These are phyloP conservation scores for Dothiorella sarmentorum DNA, from an alignment of 2,329 filamentous ascomycete genomes.

Conservation along the genomic window DNA sequence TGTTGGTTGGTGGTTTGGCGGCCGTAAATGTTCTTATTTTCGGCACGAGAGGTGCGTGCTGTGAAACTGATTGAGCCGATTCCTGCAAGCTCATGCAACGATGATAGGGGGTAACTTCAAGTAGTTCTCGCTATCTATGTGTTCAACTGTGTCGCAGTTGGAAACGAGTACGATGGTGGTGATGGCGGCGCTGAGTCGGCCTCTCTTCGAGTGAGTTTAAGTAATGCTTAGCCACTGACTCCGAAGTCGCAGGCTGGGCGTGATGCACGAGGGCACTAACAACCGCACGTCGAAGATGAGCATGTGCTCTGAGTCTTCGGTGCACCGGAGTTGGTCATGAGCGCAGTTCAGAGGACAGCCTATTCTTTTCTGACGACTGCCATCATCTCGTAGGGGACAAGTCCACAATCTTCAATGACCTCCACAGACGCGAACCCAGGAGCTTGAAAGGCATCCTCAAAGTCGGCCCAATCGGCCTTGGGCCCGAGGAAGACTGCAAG, in stretches of 20 bases:
- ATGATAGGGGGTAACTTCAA: not conserved
- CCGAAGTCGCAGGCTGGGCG: not conserved
- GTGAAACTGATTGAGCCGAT: not conserved
- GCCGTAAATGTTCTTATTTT: not conserved
- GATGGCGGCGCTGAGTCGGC: not conserved
- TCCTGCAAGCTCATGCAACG: not conserved
- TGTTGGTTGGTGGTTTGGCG: not conserved
- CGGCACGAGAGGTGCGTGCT: not conserved
- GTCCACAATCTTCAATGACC: conserved; percentile 27
- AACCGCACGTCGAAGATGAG: too few relatives aligned
- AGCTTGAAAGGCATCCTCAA: conserved; percentile 25
- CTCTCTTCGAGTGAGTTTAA: not conserved
- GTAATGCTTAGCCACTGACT: not conserved
- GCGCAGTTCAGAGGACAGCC: not conserved
- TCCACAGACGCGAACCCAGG: conserved; percentile 23
- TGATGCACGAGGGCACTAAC: too few relatives aligned
- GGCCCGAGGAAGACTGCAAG: conserved; percentile 44
- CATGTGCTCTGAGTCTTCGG: not conserved
- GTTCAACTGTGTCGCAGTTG: not conserved
- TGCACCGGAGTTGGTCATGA: not conserved
- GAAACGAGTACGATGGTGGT: not conserved
- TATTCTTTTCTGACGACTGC: conserved; percentile 23
- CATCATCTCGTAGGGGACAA: conserved; percentile 34
- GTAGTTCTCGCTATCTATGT: not conserved
- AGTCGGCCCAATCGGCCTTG: conserved; percentile 41